Evolutionary conservation across 768 basidiomycete genomes (phyloP).

Genomic region (Tephrocybe sp.): DNA sequence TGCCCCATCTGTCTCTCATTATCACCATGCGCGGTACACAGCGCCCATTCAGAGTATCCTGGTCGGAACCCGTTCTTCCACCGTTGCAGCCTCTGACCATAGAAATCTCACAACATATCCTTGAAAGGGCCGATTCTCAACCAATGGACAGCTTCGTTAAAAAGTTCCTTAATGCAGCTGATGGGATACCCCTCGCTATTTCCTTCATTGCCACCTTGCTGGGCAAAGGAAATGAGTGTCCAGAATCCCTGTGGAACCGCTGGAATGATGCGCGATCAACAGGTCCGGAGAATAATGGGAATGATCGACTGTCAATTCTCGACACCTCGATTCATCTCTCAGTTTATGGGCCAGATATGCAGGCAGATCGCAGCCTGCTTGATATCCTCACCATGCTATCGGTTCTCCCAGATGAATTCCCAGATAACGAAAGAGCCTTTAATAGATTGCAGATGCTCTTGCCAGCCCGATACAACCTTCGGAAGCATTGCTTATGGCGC

Average conservation of each 20-base stretch:
- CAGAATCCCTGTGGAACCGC: constrained; percentile 16
- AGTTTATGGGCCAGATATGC: constrained; percentile 17
- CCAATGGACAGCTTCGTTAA: constrained; percentile 13
- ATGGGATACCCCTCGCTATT: no score
- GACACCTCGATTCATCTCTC: constrained; percentile 22
- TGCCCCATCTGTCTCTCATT: not conserved
- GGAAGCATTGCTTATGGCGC: not conserved
- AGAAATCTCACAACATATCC: not conserved
- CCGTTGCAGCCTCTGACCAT: no score
- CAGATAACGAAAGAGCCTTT: not conserved
- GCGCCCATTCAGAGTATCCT: no score
- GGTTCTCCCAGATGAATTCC: constrained; percentile 19
- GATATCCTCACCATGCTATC: constrained; percentile 19
- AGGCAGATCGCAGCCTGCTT: constrained; percentile 2
- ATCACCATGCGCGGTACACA: no score
- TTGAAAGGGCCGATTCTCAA: not conserved
- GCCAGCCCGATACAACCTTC: not conserved
- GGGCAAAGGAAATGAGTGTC: constrained; percentile 19
- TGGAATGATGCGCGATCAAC: constrained; percentile 19
- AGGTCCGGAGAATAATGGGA: constrained; percentile 17
- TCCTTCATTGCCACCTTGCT: no score
- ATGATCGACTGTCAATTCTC: constrained; percentile 20
- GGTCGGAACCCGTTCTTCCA: not conserved
- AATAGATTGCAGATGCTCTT: not conserved
- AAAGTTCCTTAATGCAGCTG: constrained; percentile 15